Base-by-base conservation (phyloP, 768 basidiomycete species). In the Hydnomerulius pinastri region DNA sequence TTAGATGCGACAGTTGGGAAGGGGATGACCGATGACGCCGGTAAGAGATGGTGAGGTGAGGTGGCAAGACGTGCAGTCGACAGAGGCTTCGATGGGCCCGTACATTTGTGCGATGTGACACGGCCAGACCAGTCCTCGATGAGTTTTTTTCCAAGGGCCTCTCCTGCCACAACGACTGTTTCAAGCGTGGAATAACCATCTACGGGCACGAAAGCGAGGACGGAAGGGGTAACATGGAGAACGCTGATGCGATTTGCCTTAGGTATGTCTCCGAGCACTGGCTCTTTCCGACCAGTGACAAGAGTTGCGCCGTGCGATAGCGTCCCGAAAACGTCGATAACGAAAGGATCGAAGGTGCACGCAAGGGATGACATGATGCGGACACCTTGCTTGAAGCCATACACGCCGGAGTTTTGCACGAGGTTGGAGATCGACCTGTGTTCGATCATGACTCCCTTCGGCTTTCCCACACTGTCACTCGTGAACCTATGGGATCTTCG, bases 51-150 rank as follows among this genome's bases (percentile, higher is more conserved):
- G n/a, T n/a, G n/a, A n/a, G 58, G 59, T 47, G 44, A 52, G 43
- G 41, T 54, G 46, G 38, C 46, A 57, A 4, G 50, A 46, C 2
- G 46, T 53, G 37, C 51, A 55, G 43, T 56, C 54, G 23, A 61
- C 52, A 12, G 57, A 45, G 11, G 60, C 50, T 47, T 61, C 60
- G 15, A 58, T 61, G 6, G 60, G 60, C 8, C 60, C 60, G 29
- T 61, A 61, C 48, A 52, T 57, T 61, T 61, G 28, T 42, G 53
- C 38, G 59, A 30, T 5, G 40, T 46, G 29, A 60, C 55, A 10
- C 32, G 38, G 13, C 40, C 37, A 10, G 53, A 51, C 51, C 49
- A 56, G 17, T 53, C 50, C 32, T 53, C 59, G 51, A 4, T 59
- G 48, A 21, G n/a, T n/a, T n/a, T n/a, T n/a, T n/a, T n/a, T n/a